Base-by-base conservation (phyloP, 2,329 filamentous ascomycete genomes). In the Talaromyces albobiverticillius region DNA sequence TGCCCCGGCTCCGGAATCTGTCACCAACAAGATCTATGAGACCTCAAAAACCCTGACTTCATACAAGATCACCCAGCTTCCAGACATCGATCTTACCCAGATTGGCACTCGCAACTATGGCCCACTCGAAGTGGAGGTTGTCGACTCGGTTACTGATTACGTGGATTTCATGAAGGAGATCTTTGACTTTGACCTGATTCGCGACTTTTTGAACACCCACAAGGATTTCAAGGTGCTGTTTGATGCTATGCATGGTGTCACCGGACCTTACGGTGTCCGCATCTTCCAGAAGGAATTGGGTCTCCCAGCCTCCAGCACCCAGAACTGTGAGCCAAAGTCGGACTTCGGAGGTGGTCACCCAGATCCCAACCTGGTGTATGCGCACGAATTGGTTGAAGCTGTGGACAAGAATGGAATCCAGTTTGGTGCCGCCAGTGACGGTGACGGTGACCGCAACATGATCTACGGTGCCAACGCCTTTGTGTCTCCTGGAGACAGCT, bases 361-460 rank as follows among this genome's bases (percentile, higher is more conserved):
- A 41, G 94, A 99, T 71, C 94, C 94, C 62, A 99, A 99, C 79
- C 84, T 99, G 34, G 95, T 94, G 55, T 99, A 99, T 67, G 94
- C 94, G 26, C 90, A 95, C 76, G 93, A 90, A 51, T 83, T 99
- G 40, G 94, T 99, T 57, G 90, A 96, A 67, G 89, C 86, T 58
- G 94, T 99, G 40, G 91, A 99, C 75, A 89, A 89, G 79, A 86
- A 90, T 66, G 83, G 85, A 56, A 91, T 99, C 61, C 94, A 95
- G 69, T 99, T 99, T 66, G 94, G 94, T 68, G 94, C 94, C 56
- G 94, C 94, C 46, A 95, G 90, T 60, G 94, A 99, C 64, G 94
- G 94, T 64, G 94, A 99, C 66, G 94, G 94, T 67, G 94, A 99
- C 80, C 89, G 94, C 65, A 99, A 99, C 85, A 99, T 99, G 94